Evolutionary conservation across 768 basidiomycete species (phyloP).

Genomic region (Suillus subaureus): DNA sequence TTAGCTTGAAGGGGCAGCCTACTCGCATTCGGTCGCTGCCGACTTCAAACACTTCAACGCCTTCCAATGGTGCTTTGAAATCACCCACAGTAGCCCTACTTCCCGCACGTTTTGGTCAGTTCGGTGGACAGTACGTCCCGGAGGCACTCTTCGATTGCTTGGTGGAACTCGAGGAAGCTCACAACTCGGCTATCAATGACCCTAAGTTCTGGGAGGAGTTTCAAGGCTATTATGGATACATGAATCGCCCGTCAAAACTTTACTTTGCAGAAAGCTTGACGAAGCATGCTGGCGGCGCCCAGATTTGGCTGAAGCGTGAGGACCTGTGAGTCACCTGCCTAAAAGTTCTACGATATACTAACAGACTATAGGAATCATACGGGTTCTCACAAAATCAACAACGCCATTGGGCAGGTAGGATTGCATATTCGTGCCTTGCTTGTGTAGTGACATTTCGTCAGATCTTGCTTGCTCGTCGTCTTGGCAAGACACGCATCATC

Average conservation of each 20-base stretch:
- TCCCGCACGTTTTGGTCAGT: constrained; percentile 88
- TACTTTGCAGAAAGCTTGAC: constrained; percentile 93
- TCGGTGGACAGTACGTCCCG: constrained; percentile 97
- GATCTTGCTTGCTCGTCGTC: constrained; percentile 90
- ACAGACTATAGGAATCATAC: constrained; percentile 80
- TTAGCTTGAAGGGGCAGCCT: constrained; percentile 51
- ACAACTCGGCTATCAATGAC: constrained; percentile 83
- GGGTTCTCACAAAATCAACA: constrained; percentile 99
- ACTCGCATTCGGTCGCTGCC: constrained; percentile 12
- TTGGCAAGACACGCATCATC: constrained; percentile 96
- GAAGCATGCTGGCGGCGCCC: constrained; percentile 87
- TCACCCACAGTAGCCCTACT: constrained; percentile 39
- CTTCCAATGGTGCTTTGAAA: constrained; percentile 2
- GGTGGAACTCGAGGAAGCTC: constrained; percentile 87
- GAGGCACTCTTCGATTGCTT: constrained; percentile 95
- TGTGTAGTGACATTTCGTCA: constrained; percentile 32
- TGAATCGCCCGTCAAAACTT: constrained; percentile 90
- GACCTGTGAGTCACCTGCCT: constrained; percentile 60
- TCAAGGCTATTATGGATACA: constrained; percentile 85
- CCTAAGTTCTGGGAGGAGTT: constrained; percentile 94
- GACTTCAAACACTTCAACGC: not conserved
- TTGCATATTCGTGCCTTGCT: constrained; percentile 18
- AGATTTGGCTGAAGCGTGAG: constrained; percentile 97
- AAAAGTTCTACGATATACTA: constrained; percentile 9
- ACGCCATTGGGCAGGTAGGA: constrained; percentile 89